These are phyloP conservation scores for Blastocystis sp. DNA, from an alignment of 352 stramenopile genomes.

Conservation along the genomic window DNA sequence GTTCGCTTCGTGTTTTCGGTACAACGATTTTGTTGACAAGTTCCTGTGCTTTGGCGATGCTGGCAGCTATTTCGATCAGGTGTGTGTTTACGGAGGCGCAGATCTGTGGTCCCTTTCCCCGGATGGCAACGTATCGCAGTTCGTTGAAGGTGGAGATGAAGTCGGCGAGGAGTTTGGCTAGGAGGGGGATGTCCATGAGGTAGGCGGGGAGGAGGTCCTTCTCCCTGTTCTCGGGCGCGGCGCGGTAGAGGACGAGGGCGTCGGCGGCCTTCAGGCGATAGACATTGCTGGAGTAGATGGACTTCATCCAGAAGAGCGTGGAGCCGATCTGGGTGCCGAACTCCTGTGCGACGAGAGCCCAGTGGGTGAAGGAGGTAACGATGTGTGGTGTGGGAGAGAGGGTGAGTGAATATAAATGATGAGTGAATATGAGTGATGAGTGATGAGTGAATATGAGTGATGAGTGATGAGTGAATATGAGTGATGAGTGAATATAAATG, in stretches of 20 bases:
- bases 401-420: too few relatives aligned
- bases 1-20: slow-evolving; percentile 33
- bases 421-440: too few relatives aligned
- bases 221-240: not conserved
- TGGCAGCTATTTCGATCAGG: not conserved
- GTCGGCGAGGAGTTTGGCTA: slow-evolving; percentile 45
- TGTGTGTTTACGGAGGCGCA: slow-evolving; percentile 14
- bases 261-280: slow-evolving; percentile 30
- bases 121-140: slow-evolving; percentile 34
- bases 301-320: slow-evolving; percentile 52
- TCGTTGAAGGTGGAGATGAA: slow-evolving; percentile 51
- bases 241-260: not conserved
- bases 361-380: not conserved
- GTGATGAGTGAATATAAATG: too few relatives aligned
- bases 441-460: too few relatives aligned
- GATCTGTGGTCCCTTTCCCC: not conserved
- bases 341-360: not conserved
- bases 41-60: not conserved
- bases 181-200: slow-evolving; percentile 41
- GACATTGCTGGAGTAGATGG: slow-evolving; percentile 25
- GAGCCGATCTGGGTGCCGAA: not conserved
- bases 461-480: too few relatives aligned
- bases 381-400: too few relatives aligned
- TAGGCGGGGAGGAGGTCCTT: slow-evolving; percentile 2
- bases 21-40: slow-evolving; percentile 46